Conservation (phyloP, 495 filamentous ascomycete species). For the Massariosphaeria phaeospora region DNA sequence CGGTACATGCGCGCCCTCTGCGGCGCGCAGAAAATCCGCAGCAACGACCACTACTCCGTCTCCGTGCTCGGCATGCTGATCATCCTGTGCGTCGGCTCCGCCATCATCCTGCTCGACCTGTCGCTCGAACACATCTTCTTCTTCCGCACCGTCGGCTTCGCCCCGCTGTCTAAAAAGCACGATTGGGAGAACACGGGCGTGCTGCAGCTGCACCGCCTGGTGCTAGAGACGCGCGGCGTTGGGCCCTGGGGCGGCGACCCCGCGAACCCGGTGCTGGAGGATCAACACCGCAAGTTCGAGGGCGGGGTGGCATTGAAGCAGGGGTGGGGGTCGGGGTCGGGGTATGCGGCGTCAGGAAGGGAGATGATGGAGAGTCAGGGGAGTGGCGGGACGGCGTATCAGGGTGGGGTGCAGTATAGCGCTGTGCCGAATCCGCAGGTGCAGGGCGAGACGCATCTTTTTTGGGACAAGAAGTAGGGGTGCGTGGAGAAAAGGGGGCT, state of each 20-base stretch:
- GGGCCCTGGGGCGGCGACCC: slow-evolving; percentile 20
- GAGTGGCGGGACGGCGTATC: too few species aligned
- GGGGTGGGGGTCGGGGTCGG: too few species aligned
- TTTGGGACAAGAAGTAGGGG: too few species aligned
- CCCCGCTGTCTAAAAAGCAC: slow-evolving; percentile 3
- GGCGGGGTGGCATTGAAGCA: too few species aligned
- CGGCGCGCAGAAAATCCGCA: slow-evolving; percentile 20
- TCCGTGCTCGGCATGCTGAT: slow-evolving; percentile 27
- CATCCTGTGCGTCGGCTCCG: slow-evolving; percentile 22
- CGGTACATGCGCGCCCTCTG: slow-evolving; percentile 12
- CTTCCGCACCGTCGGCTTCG: slow-evolving; percentile 8
- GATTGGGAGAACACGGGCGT: slow-evolving; percentile 16
- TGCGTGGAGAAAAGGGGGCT: too few species aligned
- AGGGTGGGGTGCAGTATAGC: too few species aligned
- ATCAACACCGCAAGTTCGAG: too few species aligned
- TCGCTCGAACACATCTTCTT: slow-evolving; percentile 16
- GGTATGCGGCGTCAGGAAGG: too few species aligned
- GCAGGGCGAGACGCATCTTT: too few species aligned
- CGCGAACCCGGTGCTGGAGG: too few species aligned
- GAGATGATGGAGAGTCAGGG: too few species aligned
- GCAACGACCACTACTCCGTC: slow-evolving; percentile 14
- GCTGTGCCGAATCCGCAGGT: too few species aligned
- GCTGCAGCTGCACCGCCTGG: slow-evolving; percentile 20
- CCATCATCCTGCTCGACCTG: slow-evolving; percentile 27
- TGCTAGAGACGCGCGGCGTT: slow-evolving; percentile 17